Evolutionary conservation across 768 basidiomycete species (phyloP), one percentile per base, ranked within the genome.

Genomic region (Serendipita vermifera): DNA sequence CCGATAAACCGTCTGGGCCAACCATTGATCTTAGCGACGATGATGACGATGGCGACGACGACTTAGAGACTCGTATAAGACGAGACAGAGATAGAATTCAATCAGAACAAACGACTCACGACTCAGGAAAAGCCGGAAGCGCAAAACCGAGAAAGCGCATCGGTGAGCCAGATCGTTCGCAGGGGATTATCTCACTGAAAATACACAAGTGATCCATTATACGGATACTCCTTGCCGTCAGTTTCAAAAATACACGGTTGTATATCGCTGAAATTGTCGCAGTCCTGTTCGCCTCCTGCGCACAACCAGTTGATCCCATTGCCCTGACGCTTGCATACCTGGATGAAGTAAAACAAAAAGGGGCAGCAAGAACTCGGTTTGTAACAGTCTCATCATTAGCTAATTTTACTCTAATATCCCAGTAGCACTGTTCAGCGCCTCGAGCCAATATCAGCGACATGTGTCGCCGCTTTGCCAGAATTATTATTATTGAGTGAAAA

Each of bases 141-240:
- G n/a, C n/a, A n/a, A 51, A 51, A 27, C 11, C 0, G 46, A 51
- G 17, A 31, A 22, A 31, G 20, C 46, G 46, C 5, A 51, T 51
- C 27, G 22, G 46, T 51, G 32, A 9, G 35, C n/a, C 9, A 9
- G 35, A 51, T 0, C 7, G 24, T 27, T 51, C 11, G 24, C 11
- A 11, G 15, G 9, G 24, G 5, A 5, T 31, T 20, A 9, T 20
- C 9, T 51, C 46, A n/a, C 24, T n/a, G n/a, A n/a, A n/a, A n/a
- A n/a, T n/a, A n/a, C n/a, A n/a, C n/a, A n/a, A 51, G 46, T 51
- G 32, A 51, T 51, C n/a, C 46, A 51, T 31, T 31, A 51, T 29
- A 51, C 46, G 9, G 46, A 51, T 29, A 51, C 46, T 7, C 46
- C 46, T 7, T 51, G 46, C 27, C n/a, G 46, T 51, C 15, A 51